These are phyloP conservation scores for Trichoderma parareesei DNA, from an alignment of 495 filamentous ascomycete species.

Conservation along the genomic window DNA sequence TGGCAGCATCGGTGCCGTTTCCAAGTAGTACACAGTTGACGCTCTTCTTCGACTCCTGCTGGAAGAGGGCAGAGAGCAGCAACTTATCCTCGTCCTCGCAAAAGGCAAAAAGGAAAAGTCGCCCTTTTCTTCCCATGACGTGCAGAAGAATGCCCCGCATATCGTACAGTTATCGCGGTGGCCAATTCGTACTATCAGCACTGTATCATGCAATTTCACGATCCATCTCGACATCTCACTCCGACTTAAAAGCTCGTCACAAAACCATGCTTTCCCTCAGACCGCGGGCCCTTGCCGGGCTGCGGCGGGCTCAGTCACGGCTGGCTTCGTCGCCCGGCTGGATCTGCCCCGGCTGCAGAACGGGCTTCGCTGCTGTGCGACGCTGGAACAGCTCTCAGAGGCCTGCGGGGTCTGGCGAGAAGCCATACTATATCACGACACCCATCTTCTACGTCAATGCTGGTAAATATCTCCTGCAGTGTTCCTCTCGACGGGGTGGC, in stretches of 20 bases:
- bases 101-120: background rate
- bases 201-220: slow-evolving; percentile 5
- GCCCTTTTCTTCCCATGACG: background rate
- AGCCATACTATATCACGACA: slow-evolving; percentile 93
- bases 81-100: background rate
- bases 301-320: slow-evolving; percentile 1
- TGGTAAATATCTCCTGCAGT: slow-evolving; percentile 41
- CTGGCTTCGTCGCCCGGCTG: background rate
- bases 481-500: background rate
- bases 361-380: background rate
- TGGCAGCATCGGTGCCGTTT: background rate
- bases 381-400: slow-evolving; percentile 1
- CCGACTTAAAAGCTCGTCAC: background rate
- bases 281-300: background rate
- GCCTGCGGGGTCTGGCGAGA: slow-evolving; percentile 30
- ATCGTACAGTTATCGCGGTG: background rate
- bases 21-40: background rate
- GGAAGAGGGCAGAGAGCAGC: background rate
- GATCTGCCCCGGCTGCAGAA: slow-evolving; percentile 1
- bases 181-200: slow-evolving; percentile 1
- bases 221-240: background rate
- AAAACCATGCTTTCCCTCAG: background rate
- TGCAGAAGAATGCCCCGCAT: background rate
- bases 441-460: slow-evolving; percentile 99
- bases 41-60: background rate